Percentiles rank a stretch among this genome's conserved stretches.
Conservation (phyloP, 2,329 filamentous ascomycete species). For the Macrophomina tecta region DNA sequence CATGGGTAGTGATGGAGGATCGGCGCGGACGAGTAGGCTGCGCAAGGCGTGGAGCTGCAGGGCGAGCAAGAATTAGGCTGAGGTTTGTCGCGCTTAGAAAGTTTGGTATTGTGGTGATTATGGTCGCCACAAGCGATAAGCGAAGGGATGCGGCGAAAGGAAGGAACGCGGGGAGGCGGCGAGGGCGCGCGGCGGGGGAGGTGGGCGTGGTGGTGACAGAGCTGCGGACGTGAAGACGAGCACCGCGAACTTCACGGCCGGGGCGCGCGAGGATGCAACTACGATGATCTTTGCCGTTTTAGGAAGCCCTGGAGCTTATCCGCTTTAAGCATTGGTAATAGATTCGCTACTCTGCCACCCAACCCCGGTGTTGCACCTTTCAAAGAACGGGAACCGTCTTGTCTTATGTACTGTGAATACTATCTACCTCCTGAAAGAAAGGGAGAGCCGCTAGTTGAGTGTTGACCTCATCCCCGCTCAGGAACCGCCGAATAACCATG, state of each 20-base stretch:
- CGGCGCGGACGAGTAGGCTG: slow-evolving; percentile 15
- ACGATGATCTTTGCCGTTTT: slow-evolving; percentile 20
- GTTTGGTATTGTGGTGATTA: not conserved
- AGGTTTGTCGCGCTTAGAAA: slow-evolving; percentile 6
- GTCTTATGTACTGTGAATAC: too few relatives aligned
- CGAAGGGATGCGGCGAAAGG: slow-evolving; percentile 9
- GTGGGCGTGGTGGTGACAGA: slow-evolving; percentile 12
- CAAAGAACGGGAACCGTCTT: too few relatives aligned
- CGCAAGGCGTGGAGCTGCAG: slow-evolving; percentile 16
- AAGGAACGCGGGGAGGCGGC: not conserved
- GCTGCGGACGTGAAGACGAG: slow-evolving; percentile 61
- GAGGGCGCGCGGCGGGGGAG: slow-evolving; percentile 5
- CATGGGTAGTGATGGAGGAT: slow-evolving; percentile 6
- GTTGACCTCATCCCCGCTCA: too few relatives aligned
- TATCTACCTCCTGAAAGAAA: too few relatives aligned
- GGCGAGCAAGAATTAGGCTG: slow-evolving; percentile 8
- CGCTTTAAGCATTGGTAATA: not conserved
- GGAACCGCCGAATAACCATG: too few relatives aligned
- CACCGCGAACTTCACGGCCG: slow-evolving; percentile 24
- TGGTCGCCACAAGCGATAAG: slow-evolving; percentile 14
- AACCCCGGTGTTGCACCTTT: too few relatives aligned
- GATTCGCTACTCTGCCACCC: too few relatives aligned
- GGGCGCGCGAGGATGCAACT: slow-evolving; percentile 43
- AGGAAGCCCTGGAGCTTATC: not conserved
- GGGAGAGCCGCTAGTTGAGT: too few relatives aligned